Evolutionary conservation across 2,329 filamentous ascomycete genomes (phyloP).

Genomic region (Cadophora malorum): DNA sequence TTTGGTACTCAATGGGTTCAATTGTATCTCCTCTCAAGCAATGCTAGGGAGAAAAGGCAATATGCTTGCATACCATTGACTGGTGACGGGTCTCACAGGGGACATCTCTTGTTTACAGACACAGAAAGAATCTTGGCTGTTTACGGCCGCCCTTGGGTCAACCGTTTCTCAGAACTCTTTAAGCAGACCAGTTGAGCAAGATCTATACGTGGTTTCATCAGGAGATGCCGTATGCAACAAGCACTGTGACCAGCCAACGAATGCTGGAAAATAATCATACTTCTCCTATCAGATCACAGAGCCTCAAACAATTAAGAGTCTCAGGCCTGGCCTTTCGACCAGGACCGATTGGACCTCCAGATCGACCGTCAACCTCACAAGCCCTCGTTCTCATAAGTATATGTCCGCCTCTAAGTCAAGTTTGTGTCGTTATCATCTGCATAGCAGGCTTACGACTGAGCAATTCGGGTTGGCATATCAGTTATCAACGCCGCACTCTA

Average conservation of each 20-base stretch:
- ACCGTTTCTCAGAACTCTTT: not conserved
- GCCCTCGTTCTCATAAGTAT: not conserved
- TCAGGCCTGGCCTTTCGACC: not conserved
- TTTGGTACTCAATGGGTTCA: too few relatives aligned
- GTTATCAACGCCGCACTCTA: not conserved
- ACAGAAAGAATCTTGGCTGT: too few relatives aligned
- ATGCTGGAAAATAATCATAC: not conserved
- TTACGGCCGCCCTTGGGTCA: too few relatives aligned
- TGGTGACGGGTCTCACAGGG: too few relatives aligned
- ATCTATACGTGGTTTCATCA: not conserved
- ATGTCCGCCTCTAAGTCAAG: too few relatives aligned
- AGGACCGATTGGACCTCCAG: not conserved
- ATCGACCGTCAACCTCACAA: not conserved
- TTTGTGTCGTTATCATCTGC: not conserved
- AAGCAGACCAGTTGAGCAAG: not conserved
- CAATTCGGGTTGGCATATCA: not conserved
- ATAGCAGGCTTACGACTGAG: not conserved
- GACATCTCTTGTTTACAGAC: too few relatives aligned
- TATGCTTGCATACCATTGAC: too few relatives aligned
- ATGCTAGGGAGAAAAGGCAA: too few relatives aligned
- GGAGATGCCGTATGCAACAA: not conserved
- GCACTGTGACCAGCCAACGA: not conserved
- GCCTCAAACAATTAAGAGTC: not conserved
- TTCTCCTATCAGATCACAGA: not conserved
- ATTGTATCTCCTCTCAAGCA: too few relatives aligned